Base-by-base conservation (phyloP, 805 yeast species). In the Candida parachauliodes region DNA sequence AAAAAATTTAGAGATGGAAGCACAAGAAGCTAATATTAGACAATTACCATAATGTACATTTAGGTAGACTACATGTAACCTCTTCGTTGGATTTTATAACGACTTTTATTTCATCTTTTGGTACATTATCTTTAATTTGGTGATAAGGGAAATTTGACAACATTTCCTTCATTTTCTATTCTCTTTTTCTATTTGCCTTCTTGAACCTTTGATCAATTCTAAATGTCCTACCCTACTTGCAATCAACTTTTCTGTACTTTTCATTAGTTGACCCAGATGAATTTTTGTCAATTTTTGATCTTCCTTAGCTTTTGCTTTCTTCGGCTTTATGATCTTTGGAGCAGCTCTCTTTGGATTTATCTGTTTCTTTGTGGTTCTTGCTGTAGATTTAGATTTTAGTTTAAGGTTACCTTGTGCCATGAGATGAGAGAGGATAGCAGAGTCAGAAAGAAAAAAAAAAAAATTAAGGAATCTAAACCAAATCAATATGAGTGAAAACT, bases 141-240 rank as follows among this genome's bases (percentile, higher is more conserved):
- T 30, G 26, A 32, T 24, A 16, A 11, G 51, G 55, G 32, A 49
- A 49, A 27, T 39, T 42, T 14, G 42, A 34, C 17, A 50, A 35
- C 10, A 48, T 43, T 9, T 47, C 50, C 41, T 40, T 27, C 32
- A 41, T 29, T 76, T n/a, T 78, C 46, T 68, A 76, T 12, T 59
- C 67, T 55, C 76, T 84, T 55, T 21, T 10, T 21, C 24, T 21
- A 21, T 7, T 50, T 84, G 78, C 64, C 94, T 78, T 68, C 97
- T 79, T 6, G 93, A 81, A 11, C 98, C 98, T 60, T 86, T 88
- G 46, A 91, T 67, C 27, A 91, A 58, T 64, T 91, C 98, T 51
- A 91, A 72, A 60, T 91, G 98, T 18, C 98, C 98, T 6, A 91
- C 97, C 57, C 91, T 76, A 40, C 94, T 73, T 2, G 97, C 81